phyloP scores from a whole-genome alignment of 352 stramenopile species.

The Albugo candida region DNA sequence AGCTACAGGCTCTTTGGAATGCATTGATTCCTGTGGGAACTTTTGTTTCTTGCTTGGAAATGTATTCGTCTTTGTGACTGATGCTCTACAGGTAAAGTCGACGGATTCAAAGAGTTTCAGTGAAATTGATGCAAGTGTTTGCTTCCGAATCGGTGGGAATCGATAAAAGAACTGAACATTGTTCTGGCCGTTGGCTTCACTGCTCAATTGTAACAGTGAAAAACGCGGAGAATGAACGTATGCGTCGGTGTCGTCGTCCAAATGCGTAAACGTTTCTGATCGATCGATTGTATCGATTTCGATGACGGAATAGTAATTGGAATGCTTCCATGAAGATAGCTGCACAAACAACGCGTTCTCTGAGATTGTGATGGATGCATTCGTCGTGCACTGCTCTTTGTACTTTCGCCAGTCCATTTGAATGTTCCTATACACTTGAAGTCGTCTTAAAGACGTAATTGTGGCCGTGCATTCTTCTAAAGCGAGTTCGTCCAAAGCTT shows the following conservation, averaged over 20 bases:
- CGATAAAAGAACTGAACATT: constrained; percentile 74
- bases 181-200: constrained; percentile 12
- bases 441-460: constrained; percentile 48
- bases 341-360: constrained; percentile 63
- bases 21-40: too few relatives aligned
- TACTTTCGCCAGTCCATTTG: constrained; percentile 72
- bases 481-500: constrained; percentile 59
- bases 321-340: constrained; percentile 65
- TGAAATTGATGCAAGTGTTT: constrained; percentile 17
- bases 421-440: constrained; percentile 64
- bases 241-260: constrained; percentile 29
- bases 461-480: constrained; percentile 57
- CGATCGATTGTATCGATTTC: constrained; percentile 27
- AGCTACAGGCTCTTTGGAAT: too few relatives aligned
- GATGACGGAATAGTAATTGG: constrained; percentile 65
- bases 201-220: constrained; percentile 51
- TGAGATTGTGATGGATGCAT: constrained; percentile 62
- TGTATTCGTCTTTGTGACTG: too few relatives aligned
- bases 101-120: too few relatives aligned
- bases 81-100: too few relatives aligned
- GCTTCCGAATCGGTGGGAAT: constrained; percentile 56
- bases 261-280: constrained; percentile 29
- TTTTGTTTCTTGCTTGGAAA: too few relatives aligned
- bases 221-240: constrained; percentile 63
- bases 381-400: constrained; percentile 48